These are phyloP conservation scores for Neolentinus lepideus DNA, from an alignment of 1,284 basidiomycete species.

Conservation along the genomic window DNA sequence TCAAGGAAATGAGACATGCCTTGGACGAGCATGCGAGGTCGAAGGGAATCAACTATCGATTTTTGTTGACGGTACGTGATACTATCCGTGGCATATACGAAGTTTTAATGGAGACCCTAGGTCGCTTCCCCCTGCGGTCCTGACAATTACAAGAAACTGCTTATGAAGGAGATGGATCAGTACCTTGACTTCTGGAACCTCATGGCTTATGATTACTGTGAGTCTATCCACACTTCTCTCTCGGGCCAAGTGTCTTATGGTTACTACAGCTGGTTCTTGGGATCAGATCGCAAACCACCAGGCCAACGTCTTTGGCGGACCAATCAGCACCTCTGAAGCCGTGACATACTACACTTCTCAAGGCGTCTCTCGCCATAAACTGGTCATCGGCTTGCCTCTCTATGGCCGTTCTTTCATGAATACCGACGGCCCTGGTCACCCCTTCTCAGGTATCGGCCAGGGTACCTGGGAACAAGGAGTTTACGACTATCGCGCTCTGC, in stretches of 20 bases:
- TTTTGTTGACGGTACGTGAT: slow-evolving; percentile 64
- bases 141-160: slow-evolving; percentile 75
- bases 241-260: slow-evolving; percentile 9
- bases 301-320: slow-evolving; percentile 73
- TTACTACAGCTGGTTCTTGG: slow-evolving; percentile 72
- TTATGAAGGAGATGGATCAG: slow-evolving; percentile 80
- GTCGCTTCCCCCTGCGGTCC: slow-evolving; percentile 93
- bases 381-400: slow-evolving; percentile 85
- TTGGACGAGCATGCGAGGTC: slow-evolving; percentile 59
- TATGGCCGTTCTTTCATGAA: slow-evolving; percentile 90
- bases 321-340: slow-evolving; percentile 60
- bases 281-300: slow-evolving; percentile 79
- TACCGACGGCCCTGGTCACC: slow-evolving; percentile 74
- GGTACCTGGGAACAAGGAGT: slow-evolving; percentile 77
- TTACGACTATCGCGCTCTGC: slow-evolving; percentile 77
- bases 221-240: slow-evolving; percentile 16
- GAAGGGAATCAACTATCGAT: slow-evolving; percentile 55
- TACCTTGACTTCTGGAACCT: slow-evolving; percentile 95
- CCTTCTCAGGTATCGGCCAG: slow-evolving; percentile 72
- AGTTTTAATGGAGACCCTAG: slow-evolving; percentile 28
- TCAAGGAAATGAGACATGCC: slow-evolving; percentile 62
- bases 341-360: slow-evolving; percentile 66
- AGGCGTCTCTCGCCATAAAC: slow-evolving; percentile 74
- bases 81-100: background rate
- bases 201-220: slow-evolving; percentile 87